Conservation (phyloP, 257 asterid genomes). For the Craterostigma plantagineum region DNA sequence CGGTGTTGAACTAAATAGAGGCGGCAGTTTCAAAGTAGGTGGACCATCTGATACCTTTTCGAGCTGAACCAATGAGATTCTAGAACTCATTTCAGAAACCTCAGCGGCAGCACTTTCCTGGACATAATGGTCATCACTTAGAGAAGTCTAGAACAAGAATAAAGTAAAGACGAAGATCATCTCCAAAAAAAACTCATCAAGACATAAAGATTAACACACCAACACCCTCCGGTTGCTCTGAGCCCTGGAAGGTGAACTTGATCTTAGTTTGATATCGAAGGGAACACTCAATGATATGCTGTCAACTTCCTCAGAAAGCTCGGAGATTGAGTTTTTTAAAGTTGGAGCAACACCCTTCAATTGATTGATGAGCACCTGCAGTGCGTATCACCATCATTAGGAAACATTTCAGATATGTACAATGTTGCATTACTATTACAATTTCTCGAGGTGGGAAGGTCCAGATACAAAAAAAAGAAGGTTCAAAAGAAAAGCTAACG, state of each 20-base stretch:
- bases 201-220: slow-evolving; percentile 25
- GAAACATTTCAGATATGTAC: not conserved
- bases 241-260: slow-evolving; percentile 58
- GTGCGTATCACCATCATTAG: slow-evolving; percentile 8
- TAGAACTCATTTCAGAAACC: slow-evolving; percentile 52
- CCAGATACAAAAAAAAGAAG: not conserved
- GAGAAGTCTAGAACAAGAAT: slow-evolving; percentile 4
- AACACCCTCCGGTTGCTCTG: slow-evolving; percentile 59
- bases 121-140: slow-evolving; percentile 11
- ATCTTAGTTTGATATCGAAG: slow-evolving; percentile 36
- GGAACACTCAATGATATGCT: slow-evolving; percentile 45
- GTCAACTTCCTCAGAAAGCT: slow-evolving; percentile 77
- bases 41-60: slow-evolving; percentile 66
- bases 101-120: slow-evolving; percentile 64
- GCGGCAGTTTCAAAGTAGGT: slow-evolving; percentile 82
- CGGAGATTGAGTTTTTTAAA: slow-evolving; percentile 69
- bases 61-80: slow-evolving; percentile 66
- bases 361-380: slow-evolving; percentile 89
- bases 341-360: slow-evolving; percentile 92
- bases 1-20: slow-evolving; percentile 79
- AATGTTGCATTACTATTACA: no score
- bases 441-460: no score
- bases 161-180: not conserved
- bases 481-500: slow-evolving; percentile 1
- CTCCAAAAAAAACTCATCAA: slow-evolving; percentile 2